Percentiles rank a stretch among this genome's conserved stretches.
Evolutionary conservation across 306 rosid species (phyloP).

Genomic region (Castanospermum australe): DNA sequence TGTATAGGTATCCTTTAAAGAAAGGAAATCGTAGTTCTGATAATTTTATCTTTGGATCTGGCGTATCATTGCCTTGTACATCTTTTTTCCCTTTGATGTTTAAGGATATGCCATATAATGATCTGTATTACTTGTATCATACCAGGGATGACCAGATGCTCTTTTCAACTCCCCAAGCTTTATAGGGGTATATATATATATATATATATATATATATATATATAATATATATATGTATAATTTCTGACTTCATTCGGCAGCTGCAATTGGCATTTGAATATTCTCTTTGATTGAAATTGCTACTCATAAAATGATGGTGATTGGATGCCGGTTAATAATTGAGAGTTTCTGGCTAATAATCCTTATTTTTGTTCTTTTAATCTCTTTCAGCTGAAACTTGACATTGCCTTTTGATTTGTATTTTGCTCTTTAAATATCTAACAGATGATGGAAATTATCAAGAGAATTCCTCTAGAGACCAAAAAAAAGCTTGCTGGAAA

Average conservation of each 20-base stretch:
- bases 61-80: background rate
- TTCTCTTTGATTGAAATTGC: slow-evolving; percentile 2
- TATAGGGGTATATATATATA: slow-evolving; percentile 17
- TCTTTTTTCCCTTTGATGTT: background rate
- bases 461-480: slow-evolving; percentile 65
- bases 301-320: background rate
- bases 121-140: background rate
- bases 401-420: slow-evolving; percentile 4
- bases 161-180: slow-evolving; percentile 5
- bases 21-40: background rate
- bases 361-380: background rate
- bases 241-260: background rate
- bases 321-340: background rate
- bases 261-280: slow-evolving; percentile 12
- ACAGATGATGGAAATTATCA: slow-evolving; percentile 77
- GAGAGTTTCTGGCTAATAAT: background rate
- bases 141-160: background rate
- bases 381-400: background rate
- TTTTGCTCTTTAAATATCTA: slow-evolving; percentile 24
- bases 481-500: slow-evolving; percentile 65
- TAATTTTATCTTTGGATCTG: background rate
- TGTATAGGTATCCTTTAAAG: background rate
- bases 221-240: no score
- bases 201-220: no score
- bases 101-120: background rate